These are phyloP conservation scores for Fusarium sp. DNA, from an alignment of 2,329 filamentous ascomycete genomes.

Conservation along the genomic window DNA sequence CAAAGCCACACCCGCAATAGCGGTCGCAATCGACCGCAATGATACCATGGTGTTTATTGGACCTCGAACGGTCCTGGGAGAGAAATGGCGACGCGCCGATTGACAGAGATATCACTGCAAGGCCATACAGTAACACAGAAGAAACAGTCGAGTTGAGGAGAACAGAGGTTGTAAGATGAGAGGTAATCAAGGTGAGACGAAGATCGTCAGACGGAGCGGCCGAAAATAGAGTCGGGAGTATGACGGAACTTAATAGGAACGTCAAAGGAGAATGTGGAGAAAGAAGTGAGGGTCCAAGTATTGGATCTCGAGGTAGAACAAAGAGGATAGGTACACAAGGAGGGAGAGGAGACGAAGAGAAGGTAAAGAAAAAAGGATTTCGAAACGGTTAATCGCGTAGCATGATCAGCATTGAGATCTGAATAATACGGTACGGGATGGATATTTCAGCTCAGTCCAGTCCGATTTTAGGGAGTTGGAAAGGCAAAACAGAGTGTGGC, in stretches of 20 bases:
- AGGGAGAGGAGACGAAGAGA: not conserved
- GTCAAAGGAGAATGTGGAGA: constrained; percentile 18
- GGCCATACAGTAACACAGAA: constrained; percentile 24
- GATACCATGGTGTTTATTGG: constrained; percentile 46
- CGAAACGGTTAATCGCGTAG: not conserved
- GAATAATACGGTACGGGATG: constrained; percentile 8
- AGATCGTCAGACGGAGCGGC: constrained; percentile 17
- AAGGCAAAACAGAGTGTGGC: constrained; percentile 31
- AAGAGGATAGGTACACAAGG: not conserved
- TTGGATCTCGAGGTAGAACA: not conserved
- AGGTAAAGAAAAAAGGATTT: not conserved
- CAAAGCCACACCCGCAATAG: constrained; percentile 45
- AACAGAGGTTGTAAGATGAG: not conserved
- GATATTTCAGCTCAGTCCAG: not conserved
- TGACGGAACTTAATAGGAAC: constrained; percentile 4
- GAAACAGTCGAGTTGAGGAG: not conserved
- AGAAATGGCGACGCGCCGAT: constrained; percentile 27
- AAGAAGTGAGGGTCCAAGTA: constrained; percentile 1
- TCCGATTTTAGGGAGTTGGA: not conserved
- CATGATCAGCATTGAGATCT: constrained; percentile 17
- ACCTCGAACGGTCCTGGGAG: constrained; percentile 29
- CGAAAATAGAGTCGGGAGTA: constrained; percentile 2
- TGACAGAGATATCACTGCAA: constrained; percentile 23
- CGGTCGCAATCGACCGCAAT: constrained; percentile 45
- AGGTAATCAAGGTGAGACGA: constrained; percentile 29